A percentile compares a stretch with the other conserved stretches of the same genome.
phyloP scores from a whole-genome alignment of 306 rosid species.

The Ormosia semicastrata region DNA sequence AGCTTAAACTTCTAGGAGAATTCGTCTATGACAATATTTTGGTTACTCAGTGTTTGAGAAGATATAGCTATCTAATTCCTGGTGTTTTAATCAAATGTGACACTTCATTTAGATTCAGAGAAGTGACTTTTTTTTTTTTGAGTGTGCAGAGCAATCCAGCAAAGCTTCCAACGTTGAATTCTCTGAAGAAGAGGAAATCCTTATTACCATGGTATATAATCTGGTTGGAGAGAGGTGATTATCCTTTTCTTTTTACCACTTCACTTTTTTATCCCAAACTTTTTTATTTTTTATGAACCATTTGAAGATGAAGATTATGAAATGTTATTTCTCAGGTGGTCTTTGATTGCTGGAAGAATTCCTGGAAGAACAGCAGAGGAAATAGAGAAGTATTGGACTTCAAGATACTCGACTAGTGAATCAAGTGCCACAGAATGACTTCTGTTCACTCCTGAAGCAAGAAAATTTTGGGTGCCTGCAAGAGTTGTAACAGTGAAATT shows the following conservation, averaged over 20 bases:
- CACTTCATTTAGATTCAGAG: not conserved
- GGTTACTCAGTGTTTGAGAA: not conserved
- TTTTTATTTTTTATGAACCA: not conserved
- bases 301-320: not conserved
- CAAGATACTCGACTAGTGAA: constrained; percentile 67
- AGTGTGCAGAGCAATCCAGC: constrained; percentile 43
- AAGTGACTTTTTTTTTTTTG: not conserved
- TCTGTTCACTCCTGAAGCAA: constrained; percentile 24
- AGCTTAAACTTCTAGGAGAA: not conserved
- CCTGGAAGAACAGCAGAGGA: constrained; percentile 98
- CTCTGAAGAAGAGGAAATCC: constrained; percentile 86
- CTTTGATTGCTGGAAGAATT: constrained; percentile 94
- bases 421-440: constrained; percentile 16
- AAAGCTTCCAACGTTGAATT: constrained; percentile 57
- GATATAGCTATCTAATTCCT: not conserved
- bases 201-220: constrained; percentile 74
- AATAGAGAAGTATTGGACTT: constrained; percentile 81
- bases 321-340: constrained; percentile 52
- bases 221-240: constrained; percentile 84
- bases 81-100: not conserved
- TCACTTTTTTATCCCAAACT: not conserved
- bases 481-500: constrained; percentile 19
- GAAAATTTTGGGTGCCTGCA: constrained; percentile 35
- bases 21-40: too few relatives aligned
- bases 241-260: not conserved